Base-by-base conservation (phyloP, 208 protist species). In the Trypanosoma rangeli region DNA sequence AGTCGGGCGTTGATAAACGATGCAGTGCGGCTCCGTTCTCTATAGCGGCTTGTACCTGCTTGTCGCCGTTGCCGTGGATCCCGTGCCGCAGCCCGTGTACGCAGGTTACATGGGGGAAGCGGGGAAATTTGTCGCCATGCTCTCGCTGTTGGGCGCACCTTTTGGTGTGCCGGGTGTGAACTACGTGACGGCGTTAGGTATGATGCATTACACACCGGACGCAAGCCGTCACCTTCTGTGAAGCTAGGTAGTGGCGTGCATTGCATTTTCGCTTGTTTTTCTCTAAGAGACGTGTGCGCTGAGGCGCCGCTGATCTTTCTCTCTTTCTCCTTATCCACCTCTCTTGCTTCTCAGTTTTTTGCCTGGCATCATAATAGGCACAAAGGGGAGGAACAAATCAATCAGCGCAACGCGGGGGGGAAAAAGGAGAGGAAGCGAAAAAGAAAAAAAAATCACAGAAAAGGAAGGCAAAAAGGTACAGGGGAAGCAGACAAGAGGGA, bases 141-240 rank as follows among this genome's bases (percentile, higher is more conserved):
- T 68, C 26, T 68, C 62, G 13, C 15, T 68, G 8, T 13, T 68
- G 10, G 62, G 48, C 28, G 62, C 62, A 28, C 62, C 62, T 13
- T 58, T 68, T 46, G 62, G 62, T 44, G 49, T 68, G 2, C 20
- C 29, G 15, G 62, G 62, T 46, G 20, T 68, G 3, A 57, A 68
- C 33, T 68, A 68, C 46, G 49, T 68, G 24, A 68, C 62, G 42
- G 49, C 20, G 5, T 28, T 68, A 18, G 46, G 33, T 68, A 68
- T 68, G 62, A 57, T 57, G 62, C 49, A 46, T 0, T 58, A 26
- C 22, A 26, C 49, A 29, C 62, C 62, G 1, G 49, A 58, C 4
- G 15, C 22, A 29, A 57, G 18, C 1, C 62, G 62, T 18, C n/a
- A n/a, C n/a, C n/a, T n/a, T n/a, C n/a, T n/a, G n/a, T n/a, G n/a